Evolutionary conservation across 148 eudicot species (phyloP), one percentile per base, ranked within the genome.

Genomic region (Agrostemma githago): DNA sequence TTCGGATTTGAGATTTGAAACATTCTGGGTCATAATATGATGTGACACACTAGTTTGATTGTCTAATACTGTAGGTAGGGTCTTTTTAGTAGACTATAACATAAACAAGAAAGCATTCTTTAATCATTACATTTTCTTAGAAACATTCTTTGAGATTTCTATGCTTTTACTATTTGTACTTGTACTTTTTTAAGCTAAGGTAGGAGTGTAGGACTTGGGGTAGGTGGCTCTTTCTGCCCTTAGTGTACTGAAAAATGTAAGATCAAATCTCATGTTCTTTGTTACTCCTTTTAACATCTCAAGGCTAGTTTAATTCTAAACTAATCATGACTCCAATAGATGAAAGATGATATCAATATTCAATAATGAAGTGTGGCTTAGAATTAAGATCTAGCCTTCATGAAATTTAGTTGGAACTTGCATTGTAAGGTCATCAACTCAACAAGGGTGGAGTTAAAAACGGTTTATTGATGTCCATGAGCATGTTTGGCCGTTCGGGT

Each of bases 71-170:
- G 8, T 48, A 48, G 48, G 8, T 48, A 48, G 48, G 62, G 59
- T 26, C 34, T 38, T 58, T 60, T n/a, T 12, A 26, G 41, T 72
- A 66, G 41, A 26, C 34, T 26, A 26, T 1, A 26, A 26, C 34
- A 26, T 26, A 26, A 26, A 26, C 34, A 26, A 26, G 59, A 12
- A 51, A 51, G 0, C 4, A 10, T 51, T 51, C 56, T 51, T 51
- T 51, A 51, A 51, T 14, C 46, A 42, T 67, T 65, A 15, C 4
- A 1, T 11, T 65, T 6, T 61, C 16, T 15, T 34, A 60, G 21
- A 5, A 40, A 40, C 46, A 72, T 62, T 44, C 42, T 41, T 71
- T 63, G 72, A 60, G 16, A 11, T 60, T 20, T 60, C 63, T 60
- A 2, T 60, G 6, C n/a, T 60, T 12, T 12, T 37, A 64, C 14